Conservation (phyloP, 139 green algal species). For the Haematococcus lacustris region DNA sequence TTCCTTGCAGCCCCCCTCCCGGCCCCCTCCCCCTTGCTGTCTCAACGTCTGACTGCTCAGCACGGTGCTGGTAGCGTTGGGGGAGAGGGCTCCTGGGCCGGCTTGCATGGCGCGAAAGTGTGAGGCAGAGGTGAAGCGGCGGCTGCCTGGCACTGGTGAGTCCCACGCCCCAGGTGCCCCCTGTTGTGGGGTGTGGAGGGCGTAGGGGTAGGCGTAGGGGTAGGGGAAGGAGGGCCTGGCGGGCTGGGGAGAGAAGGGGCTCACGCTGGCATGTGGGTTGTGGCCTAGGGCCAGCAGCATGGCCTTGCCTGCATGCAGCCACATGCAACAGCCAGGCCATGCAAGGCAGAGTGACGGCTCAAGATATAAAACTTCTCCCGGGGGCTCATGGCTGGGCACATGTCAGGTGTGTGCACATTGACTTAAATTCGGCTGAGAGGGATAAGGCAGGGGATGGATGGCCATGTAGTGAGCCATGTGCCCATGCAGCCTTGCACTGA, state of each 20-base stretch:
- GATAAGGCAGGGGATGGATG: background rate
- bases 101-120: too few species aligned
- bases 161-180: too few species aligned
- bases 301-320: conserved; percentile 6
- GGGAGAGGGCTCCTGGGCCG: too few species aligned
- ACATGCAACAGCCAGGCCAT: background rate
- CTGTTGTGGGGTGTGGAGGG: background rate
- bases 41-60: background rate
- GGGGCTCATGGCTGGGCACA: background rate
- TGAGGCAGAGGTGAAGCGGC: background rate
- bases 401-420: background rate
- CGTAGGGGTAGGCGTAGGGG: background rate
- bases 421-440: background rate
- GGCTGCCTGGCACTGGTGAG: background rate
- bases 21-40: background rate
- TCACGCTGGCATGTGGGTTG: background rate
- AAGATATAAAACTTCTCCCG: background rate
- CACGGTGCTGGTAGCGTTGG: too few species aligned
- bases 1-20: background rate
- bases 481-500: background rate
- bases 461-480: background rate
- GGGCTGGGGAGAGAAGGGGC: background rate
- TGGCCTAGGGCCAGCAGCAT: conserved; percentile 7
- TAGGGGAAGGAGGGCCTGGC: background rate
- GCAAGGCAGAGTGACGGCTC: background rate